Conservation (phyloP, 1,284 basidiomycete species). For the Mycosarcoma maydis region DNA sequence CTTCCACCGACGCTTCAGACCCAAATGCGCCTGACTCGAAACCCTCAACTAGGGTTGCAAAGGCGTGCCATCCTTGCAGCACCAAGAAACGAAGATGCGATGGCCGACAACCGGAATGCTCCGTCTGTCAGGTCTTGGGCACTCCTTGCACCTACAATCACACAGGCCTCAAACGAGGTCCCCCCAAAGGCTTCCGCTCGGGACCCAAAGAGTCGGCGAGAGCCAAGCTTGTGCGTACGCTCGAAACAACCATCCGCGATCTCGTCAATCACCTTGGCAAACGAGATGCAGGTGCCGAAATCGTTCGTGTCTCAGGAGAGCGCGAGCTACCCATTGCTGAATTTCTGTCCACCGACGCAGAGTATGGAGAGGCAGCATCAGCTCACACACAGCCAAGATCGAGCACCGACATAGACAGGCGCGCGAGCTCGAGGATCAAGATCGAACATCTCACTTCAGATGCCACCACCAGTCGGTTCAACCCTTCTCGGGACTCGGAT, state of each 20-base stretch:
- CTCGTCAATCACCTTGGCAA: conserved; percentile 51
- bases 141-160: conserved; percentile 57
- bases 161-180: conserved; percentile 53
- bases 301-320: conserved; percentile 45
- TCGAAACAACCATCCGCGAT: conserved; percentile 60
- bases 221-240: conserved; percentile 50
- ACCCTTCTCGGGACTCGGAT: conserved; percentile 4
- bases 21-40: conserved; percentile 15
- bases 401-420: neutral
- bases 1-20: conserved; percentile 5
- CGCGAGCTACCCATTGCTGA: conserved; percentile 32
- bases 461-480: conserved; percentile 1
- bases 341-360: neutral
- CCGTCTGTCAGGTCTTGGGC: conserved; percentile 55
- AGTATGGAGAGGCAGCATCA: neutral
- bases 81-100: conserved; percentile 61
- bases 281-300: conserved; percentile 46
- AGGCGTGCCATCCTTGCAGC: conserved; percentile 58
- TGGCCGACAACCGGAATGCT: conserved; percentile 57
- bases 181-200: conserved; percentile 59
- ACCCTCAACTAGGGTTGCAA: conserved; percentile 41
- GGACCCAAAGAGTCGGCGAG: conserved; percentile 54
- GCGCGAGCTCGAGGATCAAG: conserved; percentile 21
- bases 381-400: neutral
- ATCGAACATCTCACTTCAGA: conserved; percentile 22